Evolutionary conservation across 2,329 filamentous ascomycete species (phyloP).

Genomic region (Fusarium sp.): DNA sequence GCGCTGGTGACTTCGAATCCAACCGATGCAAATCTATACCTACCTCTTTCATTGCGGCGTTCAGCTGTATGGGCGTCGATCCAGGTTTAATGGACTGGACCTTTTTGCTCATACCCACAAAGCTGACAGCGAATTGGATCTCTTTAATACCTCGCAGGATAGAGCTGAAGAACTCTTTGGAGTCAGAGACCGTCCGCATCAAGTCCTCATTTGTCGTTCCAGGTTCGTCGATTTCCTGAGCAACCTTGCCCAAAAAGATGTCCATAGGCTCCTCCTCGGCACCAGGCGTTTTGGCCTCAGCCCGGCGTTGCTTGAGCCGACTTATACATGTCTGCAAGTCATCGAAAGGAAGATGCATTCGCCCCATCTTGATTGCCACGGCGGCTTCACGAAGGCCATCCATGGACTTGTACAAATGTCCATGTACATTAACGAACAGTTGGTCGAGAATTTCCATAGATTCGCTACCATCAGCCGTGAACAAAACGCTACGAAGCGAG

Average conservation of each 20-base stretch:
- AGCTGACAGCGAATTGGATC: slow-evolving; percentile 94
- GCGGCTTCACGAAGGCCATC: slow-evolving; percentile 92
- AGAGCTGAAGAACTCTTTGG: slow-evolving; percentile 91
- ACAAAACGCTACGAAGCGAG: slow-evolving; percentile 85
- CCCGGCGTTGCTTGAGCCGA: slow-evolving; percentile 64
- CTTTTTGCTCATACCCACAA: slow-evolving; percentile 86
- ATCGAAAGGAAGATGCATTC: slow-evolving; percentile 91
- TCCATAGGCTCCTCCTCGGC: slow-evolving; percentile 66
- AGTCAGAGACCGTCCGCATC: slow-evolving; percentile 88
- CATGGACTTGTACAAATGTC: slow-evolving; percentile 85
- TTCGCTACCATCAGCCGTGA: slow-evolving; percentile 86
- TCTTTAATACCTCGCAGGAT: slow-evolving; percentile 94
- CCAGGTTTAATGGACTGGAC: slow-evolving; percentile 76
- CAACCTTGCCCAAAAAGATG: slow-evolving; percentile 77
- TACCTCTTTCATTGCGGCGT: slow-evolving; percentile 95
- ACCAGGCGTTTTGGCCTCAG: slow-evolving; percentile 53
- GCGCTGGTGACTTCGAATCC: slow-evolving; percentile 91
- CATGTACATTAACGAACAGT: slow-evolving; percentile 89
- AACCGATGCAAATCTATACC: slow-evolving; percentile 92
- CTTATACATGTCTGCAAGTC: slow-evolving; percentile 77
- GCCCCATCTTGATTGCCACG: slow-evolving; percentile 89
- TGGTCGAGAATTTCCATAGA: slow-evolving; percentile 91
- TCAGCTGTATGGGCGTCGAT: slow-evolving; percentile 81
- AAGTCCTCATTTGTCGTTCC: slow-evolving; percentile 76
- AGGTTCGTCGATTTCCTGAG: slow-evolving; percentile 78